Evolutionary conservation across 2,329 filamentous ascomycete genomes (phyloP), one percentile per base, ranked within the genome.

Genomic region (Fusarium azukiicola): DNA sequence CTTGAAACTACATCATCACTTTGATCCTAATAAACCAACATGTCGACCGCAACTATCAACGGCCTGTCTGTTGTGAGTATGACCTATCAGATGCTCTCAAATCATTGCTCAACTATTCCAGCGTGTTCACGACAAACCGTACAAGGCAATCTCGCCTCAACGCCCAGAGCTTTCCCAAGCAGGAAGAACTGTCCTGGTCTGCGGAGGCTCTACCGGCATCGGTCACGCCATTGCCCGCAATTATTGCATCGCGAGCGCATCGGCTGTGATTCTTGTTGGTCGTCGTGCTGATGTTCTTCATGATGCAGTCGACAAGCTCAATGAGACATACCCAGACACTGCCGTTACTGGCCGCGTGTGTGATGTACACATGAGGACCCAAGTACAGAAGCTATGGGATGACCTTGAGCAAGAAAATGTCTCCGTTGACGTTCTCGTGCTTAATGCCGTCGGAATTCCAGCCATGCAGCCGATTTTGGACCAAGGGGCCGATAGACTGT

Each of bases 161-260:
- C 84, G 85, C 0, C 85, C 87, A 1, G 86, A 87, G 74, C 80
- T 90, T 11, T 87, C 84, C 8, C 88, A 90, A 63, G 80, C 83
- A 2, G 89, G 89, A n/a, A 82, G 84, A 23, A 93, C 90, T 1
- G 92, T 95, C 10, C 88, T 96, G 13, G 93, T 96, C 82, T 95
- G 93, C 2, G 95, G 95, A 52, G 94, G 91, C n/a, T 92, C 92
- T 1, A 91, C 90, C 0, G 94, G 95, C 40, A 93, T 96, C 63
- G 95, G 95, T 2, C 92, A 93, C 72, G 92, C 93, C 1, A 91
- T 95, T 19, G 94, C 94, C 5, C 89, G 90, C 64, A 88, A 93
- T 63, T 96, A 90, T 77, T 84, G 86, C 14, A 72, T 80, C 2
- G 90, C 90, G 0, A 84, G 84, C 0, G 87, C 89, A 12, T 69